A percentile compares a stretch with the other conserved stretches of the same genome.
Evolutionary conservation across 768 basidiomycete genomes (phyloP).

Genomic region (Pilatotrama ljubarskyi): DNA sequence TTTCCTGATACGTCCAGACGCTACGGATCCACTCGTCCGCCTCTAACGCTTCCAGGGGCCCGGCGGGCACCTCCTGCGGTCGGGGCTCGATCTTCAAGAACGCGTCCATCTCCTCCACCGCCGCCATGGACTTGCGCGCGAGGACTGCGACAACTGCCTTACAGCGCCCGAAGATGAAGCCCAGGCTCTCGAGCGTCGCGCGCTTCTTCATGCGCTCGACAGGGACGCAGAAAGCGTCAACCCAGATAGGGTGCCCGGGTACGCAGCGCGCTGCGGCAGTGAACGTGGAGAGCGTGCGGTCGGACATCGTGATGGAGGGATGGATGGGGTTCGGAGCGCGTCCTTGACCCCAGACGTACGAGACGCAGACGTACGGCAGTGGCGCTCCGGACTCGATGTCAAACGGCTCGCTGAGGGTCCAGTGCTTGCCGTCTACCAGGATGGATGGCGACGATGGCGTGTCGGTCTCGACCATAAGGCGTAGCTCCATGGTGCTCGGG

Average conservation of each 20-base stretch:
- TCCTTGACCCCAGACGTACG: conserved; percentile 26
- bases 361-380: conserved; percentile 21
- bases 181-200: conserved; percentile 24
- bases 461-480: conserved; percentile 12
- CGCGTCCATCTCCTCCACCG: conserved; percentile 17
- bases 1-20: conserved; percentile 26
- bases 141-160: conserved; percentile 20
- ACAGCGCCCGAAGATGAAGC: conserved; percentile 20
- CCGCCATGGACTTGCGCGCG: conserved; percentile 13
- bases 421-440: conserved; percentile 12
- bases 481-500: conserved; percentile 21
- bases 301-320: conserved; percentile 20
- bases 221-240: conserved; percentile 23
- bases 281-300: conserved; percentile 19
- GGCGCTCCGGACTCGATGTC: conserved; percentile 3
- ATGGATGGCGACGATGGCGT: neutral
- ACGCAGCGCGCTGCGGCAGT: conserved; percentile 12
- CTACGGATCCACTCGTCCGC: conserved; percentile 25
- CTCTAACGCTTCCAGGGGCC: conserved; percentile 17
- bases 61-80: neutral
- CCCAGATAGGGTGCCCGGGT: conserved; percentile 13
- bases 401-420: conserved; percentile 18
- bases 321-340: conserved; percentile 15
- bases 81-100: neutral
- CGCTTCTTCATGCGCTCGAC: conserved; percentile 14